Base-by-base conservation (phyloP, 495 filamentous ascomycete species). In the Aspergillus wentii region DNA sequence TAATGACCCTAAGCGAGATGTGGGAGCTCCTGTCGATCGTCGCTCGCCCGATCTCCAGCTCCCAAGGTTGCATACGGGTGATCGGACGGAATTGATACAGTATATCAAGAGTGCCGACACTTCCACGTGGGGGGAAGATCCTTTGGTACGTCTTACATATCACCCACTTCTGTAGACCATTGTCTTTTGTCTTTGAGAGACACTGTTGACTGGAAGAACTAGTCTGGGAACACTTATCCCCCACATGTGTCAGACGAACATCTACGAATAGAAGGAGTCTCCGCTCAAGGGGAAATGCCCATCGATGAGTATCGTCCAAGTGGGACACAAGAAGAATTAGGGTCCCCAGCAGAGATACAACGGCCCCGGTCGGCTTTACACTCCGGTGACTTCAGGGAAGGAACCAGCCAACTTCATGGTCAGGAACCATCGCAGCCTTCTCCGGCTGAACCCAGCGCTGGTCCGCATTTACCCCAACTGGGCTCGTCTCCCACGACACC, bases 331-430 rank as follows among this genome's bases (percentile, higher is more conserved):
- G 16, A 56, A 19, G 49, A 60, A 29, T 61, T 57, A 49, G 61
- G 45, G 40, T 59, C 51, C 33, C 61, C 63, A 17, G 49, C 66
- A 41, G 75, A 80, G 48, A 92, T 94, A 42, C 82, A 91, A 54
- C 74, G 89, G 36, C 90, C 90, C 32, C 69, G 82, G 32, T 96
- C 90, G 8, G 88, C 90, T 26, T 69, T 96, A 30, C 90, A 96
- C 54, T 83, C 83, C 25, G 90, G 90, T 17, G 85, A 96, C 56
- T 96, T 96, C 49, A 83, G 82, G 13, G 75, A 82, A 38, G 74
- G 79, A 21, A 64, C 48, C n/a, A 13, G 41, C 33, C 43, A 57
- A 28, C 67, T 38, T 38, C 61, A 39, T 29, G 36, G 16, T 31
- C 46, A 35, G 27, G 47, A 55, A 16, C 47, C 46, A 35, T 43